Conservation (phyloP, 2,329 filamentous ascomycete species). For the Aspergillus thermomutatus region DNA sequence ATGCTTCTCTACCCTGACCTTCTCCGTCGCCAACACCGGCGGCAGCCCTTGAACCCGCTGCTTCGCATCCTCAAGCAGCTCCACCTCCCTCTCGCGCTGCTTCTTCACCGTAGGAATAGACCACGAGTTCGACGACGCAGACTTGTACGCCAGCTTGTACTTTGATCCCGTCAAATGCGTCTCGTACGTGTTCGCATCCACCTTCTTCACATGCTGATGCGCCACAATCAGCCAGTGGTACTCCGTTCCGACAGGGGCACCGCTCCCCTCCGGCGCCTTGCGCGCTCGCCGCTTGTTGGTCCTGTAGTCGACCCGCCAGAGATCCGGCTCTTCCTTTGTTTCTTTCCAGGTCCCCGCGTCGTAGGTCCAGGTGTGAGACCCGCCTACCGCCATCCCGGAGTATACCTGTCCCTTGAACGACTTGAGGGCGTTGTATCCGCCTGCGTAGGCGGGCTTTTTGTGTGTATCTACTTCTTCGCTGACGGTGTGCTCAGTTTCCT, state of each 20-base stretch:
- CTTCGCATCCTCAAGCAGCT: slow-evolving; percentile 33
- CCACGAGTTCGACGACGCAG: slow-evolving; percentile 27
- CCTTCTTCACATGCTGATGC: slow-evolving; percentile 35
- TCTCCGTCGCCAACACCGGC: slow-evolving; percentile 31
- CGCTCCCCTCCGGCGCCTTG: slow-evolving; percentile 32
- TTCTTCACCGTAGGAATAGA: slow-evolving; percentile 33
- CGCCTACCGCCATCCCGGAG: slow-evolving; percentile 37
- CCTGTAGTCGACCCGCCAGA: slow-evolving; percentile 33
- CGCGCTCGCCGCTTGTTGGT: slow-evolving; percentile 30
- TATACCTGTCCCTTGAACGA: slow-evolving; percentile 33
- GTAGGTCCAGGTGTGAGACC: slow-evolving; percentile 38
- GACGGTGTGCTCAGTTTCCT: slow-evolving; percentile 11
- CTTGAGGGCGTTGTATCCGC: slow-evolving; percentile 33
- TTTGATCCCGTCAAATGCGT: slow-evolving; percentile 33
- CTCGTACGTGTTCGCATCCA: slow-evolving; percentile 37
- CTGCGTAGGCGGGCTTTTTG: slow-evolving; percentile 1
- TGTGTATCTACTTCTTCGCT: neutral
- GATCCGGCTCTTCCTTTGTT: slow-evolving; percentile 34
- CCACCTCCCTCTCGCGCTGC: slow-evolving; percentile 32
- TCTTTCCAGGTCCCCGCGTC: slow-evolving; percentile 34
- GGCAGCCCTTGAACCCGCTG: slow-evolving; percentile 29
- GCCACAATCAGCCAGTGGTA: slow-evolving; percentile 35
- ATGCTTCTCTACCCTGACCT: slow-evolving; percentile 27
- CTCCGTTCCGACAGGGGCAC: slow-evolving; percentile 33
- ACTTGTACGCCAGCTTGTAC: slow-evolving; percentile 36